These are phyloP conservation scores for Dujonia santamariae DNA, from an alignment of 1,139 yeast species.

Conservation along the genomic window DNA sequence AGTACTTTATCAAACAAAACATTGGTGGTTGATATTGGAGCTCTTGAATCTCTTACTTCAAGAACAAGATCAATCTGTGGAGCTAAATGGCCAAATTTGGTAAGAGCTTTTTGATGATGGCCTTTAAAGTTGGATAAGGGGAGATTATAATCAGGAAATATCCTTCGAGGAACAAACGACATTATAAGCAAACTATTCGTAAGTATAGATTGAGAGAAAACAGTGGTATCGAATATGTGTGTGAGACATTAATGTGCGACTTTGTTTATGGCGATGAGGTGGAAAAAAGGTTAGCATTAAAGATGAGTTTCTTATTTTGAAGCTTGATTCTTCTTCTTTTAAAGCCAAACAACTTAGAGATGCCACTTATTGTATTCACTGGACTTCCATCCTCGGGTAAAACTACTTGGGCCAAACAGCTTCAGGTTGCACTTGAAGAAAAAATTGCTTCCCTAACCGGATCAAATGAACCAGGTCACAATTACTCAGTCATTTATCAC, in stretches of 20 bases:
- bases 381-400: slow-evolving; percentile 90
- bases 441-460: slow-evolving; percentile 41
- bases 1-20: slow-evolving; percentile 71
- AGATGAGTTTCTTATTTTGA: too few species aligned
- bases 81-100: slow-evolving; percentile 63
- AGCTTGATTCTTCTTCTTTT: too few species aligned
- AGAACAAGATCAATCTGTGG: slow-evolving; percentile 80
- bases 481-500: slow-evolving; percentile 62
- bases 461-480: slow-evolving; percentile 44
- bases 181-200: too few species aligned
- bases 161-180: slow-evolving; percentile 41
- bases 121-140: slow-evolving; percentile 83
- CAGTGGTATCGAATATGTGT: too few species aligned
- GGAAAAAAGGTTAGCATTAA: too few species aligned
- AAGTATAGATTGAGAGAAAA: too few species aligned
- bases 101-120: slow-evolving; percentile 81
- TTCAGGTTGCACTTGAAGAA: slow-evolving; percentile 45
- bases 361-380: slow-evolving; percentile 84
- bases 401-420: slow-evolving; percentile 63
- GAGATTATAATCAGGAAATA: slow-evolving; percentile 68
- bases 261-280: too few species aligned
- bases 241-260: too few species aligned
- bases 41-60: slow-evolving; percentile 85
- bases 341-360: slow-evolving; percentile 49
- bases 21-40: slow-evolving; percentile 83